Conservation (phyloP, 441 rosid genomes). For the Brassica hybrid region DNA sequence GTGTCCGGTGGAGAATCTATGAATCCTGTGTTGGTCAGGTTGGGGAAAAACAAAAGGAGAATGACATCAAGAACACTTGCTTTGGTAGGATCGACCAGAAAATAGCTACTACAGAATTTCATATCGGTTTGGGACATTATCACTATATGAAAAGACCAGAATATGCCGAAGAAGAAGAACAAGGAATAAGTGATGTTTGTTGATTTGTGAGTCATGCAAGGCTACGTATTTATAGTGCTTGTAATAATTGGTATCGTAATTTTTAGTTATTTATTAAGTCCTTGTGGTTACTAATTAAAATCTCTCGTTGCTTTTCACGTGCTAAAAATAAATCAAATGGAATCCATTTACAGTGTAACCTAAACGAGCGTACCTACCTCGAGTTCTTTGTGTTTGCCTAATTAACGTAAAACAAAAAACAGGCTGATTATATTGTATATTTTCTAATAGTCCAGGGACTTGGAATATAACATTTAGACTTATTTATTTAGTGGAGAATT, state of each 20-base stretch:
- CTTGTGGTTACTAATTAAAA: not conserved
- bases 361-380: slow-evolving; percentile 6
- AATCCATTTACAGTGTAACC: not conserved
- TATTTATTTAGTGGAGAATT: not conserved
- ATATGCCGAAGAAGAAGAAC: not conserved
- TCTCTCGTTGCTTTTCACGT: not conserved
- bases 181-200: slow-evolving; percentile 11
- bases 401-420: not conserved
- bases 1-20: slow-evolving; percentile 51
- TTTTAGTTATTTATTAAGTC: not conserved
- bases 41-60: slow-evolving; percentile 45
- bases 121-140: slow-evolving; percentile 35
- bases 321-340: not conserved
- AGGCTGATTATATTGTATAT: not conserved
- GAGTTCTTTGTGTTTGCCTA: not conserved
- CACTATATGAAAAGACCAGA: not conserved
- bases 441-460: not conserved
- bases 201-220: slow-evolving; percentile 33
- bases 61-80: slow-evolving; percentile 58
- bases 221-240: slow-evolving; percentile 39
- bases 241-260: slow-evolving; percentile 18
- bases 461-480: not conserved
- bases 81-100: slow-evolving; percentile 40
- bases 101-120: slow-evolving; percentile 34
- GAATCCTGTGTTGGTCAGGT: slow-evolving; percentile 42